A percentile compares a stretch with the other conserved stretches of the same genome.
phyloP scores from a whole-genome alignment of 2,329 filamentous ascomycete genomes.

The Monilinia aucupariae region DNA sequence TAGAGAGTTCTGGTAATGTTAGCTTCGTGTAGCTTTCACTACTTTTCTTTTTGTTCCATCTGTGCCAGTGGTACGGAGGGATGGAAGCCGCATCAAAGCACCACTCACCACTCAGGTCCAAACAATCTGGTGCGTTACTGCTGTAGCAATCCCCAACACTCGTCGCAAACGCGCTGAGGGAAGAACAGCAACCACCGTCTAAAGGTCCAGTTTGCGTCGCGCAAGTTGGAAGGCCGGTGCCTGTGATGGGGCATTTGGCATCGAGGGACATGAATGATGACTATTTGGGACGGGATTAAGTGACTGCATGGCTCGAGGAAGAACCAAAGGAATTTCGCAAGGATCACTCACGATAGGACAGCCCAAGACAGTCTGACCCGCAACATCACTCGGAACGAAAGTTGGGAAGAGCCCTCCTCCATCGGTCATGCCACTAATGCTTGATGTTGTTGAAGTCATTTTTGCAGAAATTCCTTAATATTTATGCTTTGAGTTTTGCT shows the following conservation, averaged over 20 bases:
- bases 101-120: constrained; percentile 2
- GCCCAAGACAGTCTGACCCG: background rate
- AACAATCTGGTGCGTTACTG: constrained; percentile 8
- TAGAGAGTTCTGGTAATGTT: background rate
- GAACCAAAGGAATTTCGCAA: background rate
- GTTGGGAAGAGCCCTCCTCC: constrained; percentile 7
- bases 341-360: constrained; percentile 8
- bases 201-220: constrained; percentile 2
- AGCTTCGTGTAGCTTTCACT: background rate
- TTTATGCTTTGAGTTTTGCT: background rate
- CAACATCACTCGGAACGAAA: constrained; percentile 9
- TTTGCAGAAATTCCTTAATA: background rate
- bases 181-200: background rate
- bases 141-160: background rate
- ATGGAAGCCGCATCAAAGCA: no score
- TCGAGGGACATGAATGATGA: constrained; percentile 15
- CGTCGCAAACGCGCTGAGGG: constrained; percentile 1
- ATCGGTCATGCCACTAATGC: background rate
- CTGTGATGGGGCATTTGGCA: constrained; percentile 9
- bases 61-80: background rate
- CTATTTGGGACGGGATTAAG: background rate
- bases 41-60: background rate
- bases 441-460: background rate
- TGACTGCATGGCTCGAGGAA: background rate
- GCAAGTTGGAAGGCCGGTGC: constrained; percentile 2